A percentile compares a stretch with the other conserved stretches of the same genome.
phyloP scores from a whole-genome alignment of 441 rosid genomes.

The Viola pubescens region DNA sequence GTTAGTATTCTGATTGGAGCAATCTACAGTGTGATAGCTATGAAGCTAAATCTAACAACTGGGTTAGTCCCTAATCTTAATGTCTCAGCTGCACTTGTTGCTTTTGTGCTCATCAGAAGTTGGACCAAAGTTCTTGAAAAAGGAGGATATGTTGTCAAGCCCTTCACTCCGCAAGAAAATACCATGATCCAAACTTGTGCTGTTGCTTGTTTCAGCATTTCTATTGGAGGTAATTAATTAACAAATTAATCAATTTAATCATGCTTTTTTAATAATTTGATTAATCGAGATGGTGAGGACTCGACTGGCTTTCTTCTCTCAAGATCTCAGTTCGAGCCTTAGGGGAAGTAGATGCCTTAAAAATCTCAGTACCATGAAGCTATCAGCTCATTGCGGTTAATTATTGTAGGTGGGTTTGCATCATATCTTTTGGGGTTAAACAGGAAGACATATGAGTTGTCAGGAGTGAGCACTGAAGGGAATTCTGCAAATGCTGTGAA shows the following conservation, averaged over 20 bases:
- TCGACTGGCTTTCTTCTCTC: neutral
- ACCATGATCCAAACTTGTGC: constrained; percentile 89
- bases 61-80: constrained; percentile 89
- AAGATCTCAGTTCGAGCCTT: neutral
- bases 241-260: neutral
- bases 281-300: neutral
- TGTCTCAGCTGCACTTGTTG: constrained; percentile 88
- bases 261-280: neutral
- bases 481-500: constrained; percentile 53
- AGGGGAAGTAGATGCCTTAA: neutral
- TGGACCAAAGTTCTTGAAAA: constrained; percentile 71
- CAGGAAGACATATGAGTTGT: constrained; percentile 55
- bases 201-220: constrained; percentile 81
- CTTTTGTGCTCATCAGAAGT: constrained; percentile 56
- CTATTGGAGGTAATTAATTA: constrained; percentile 55
- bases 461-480: constrained; percentile 58
- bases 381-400: neutral
- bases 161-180: constrained; percentile 90
- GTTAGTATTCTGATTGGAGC: constrained; percentile 65
- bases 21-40: constrained; percentile 76
- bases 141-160: constrained; percentile 56
- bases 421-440: constrained; percentile 81
- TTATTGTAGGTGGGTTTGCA: constrained; percentile 72
- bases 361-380: neutral
- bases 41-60: constrained; percentile 78